Evolutionary conservation across 768 basidiomycete genomes (phyloP).

Genomic region (Lentinus tigrinus): DNA sequence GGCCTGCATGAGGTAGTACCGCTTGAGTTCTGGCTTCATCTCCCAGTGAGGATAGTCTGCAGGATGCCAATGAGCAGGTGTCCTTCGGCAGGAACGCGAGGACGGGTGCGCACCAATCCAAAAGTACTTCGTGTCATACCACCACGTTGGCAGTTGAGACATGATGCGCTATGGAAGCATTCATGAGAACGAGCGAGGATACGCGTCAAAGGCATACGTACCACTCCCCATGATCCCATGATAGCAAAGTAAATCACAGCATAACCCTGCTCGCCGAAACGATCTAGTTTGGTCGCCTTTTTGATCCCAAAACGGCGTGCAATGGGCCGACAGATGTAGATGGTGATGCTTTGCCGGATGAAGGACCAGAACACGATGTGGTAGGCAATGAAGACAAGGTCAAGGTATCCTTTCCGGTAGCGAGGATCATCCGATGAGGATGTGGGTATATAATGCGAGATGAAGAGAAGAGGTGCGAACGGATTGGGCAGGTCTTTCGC

Average conservation of each 20-base stretch:
- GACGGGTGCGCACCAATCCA: conserved; percentile 63
- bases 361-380: conserved; percentile 89
- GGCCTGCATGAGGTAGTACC: conserved; percentile 91
- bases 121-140: conserved; percentile 80
- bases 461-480: conserved; percentile 66
- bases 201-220: conserved; percentile 39
- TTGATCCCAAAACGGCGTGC: conserved; percentile 72
- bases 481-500: conserved; percentile 61
- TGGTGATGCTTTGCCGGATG: conserved; percentile 70
- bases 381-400: conserved; percentile 78
- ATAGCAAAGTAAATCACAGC: conserved; percentile 76
- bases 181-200: background rate
- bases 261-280: conserved; percentile 93
- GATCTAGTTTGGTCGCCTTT: conserved; percentile 62
- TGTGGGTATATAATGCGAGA: conserved; percentile 60
- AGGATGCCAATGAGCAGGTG: background rate
- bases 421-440: conserved; percentile 54
- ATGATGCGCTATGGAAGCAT: conserved; percentile 67
- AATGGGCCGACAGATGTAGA: conserved; percentile 64
- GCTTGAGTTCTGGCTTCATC: conserved; percentile 81
- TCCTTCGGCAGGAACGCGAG: background rate
- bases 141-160: conserved; percentile 77
- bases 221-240: conserved; percentile 75
- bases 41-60: conserved; percentile 87
- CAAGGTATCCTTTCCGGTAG: conserved; percentile 72